Evolutionary conservation across 352 stramenopile genomes (phyloP).

Genomic region (Pythium chondricola): DNA sequence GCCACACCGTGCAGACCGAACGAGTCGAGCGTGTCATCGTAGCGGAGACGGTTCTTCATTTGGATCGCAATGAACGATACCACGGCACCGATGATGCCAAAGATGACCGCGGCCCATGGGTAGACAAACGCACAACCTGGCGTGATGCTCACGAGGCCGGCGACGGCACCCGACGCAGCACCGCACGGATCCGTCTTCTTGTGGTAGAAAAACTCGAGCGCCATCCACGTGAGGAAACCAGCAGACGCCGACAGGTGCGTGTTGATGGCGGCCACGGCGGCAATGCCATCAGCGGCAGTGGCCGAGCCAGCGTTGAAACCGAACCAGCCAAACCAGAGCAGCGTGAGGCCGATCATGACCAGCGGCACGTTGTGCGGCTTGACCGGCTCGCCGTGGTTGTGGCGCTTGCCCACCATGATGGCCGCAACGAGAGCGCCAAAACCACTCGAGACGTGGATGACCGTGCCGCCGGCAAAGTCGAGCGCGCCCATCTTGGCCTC

Average conservation of each 20-base stretch:
- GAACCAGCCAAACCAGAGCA: constrained; percentile 85
- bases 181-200: constrained; percentile 61
- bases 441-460: constrained; percentile 78
- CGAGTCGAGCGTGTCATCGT: constrained; percentile 78
- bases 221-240: constrained; percentile 66
- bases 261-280: constrained; percentile 64
- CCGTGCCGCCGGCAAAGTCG: constrained; percentile 81
- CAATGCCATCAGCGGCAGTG: constrained; percentile 53
- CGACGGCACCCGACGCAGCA: constrained; percentile 49
- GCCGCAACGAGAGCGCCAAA: constrained; percentile 69
- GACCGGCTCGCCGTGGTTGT: constrained; percentile 64
- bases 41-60: constrained; percentile 61
- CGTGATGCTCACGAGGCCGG: constrained; percentile 63
- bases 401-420: constrained; percentile 63
- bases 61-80: constrained; percentile 45
- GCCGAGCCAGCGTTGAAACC: constrained; percentile 76
- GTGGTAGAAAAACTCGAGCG: constrained; percentile 40
- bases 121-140: constrained; percentile 65
- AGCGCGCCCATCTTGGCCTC: constrained; percentile 63
- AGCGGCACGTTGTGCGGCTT: constrained; percentile 82
- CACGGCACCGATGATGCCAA: constrained; percentile 53
- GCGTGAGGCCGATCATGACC: constrained; percentile 68
- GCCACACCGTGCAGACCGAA: constrained; percentile 69
- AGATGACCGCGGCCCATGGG: constrained; percentile 62
- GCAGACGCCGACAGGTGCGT: constrained; percentile 56